A percentile compares a stretch with the other conserved stretches of the same genome.
phyloP scores from a whole-genome alignment of 2,329 filamentous ascomycete genomes.

The Rugonectria rugulosa region DNA sequence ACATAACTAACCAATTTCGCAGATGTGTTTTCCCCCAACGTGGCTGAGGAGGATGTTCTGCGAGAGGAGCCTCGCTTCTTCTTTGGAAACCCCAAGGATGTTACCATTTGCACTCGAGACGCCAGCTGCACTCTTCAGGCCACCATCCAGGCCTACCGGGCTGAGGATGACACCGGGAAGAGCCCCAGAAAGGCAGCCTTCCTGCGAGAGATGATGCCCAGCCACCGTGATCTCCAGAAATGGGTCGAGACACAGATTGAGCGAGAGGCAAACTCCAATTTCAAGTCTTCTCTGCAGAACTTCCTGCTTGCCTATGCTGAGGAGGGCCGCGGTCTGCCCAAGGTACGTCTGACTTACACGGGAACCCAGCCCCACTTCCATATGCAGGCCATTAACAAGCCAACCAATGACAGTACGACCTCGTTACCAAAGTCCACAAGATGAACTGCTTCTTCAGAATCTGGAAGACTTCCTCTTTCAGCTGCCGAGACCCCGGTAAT shows the following conservation, averaged over 20 bases:
- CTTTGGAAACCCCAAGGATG: conserved; percentile 46
- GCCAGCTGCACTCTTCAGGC: conserved; percentile 48
- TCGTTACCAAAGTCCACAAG: conserved; percentile 53
- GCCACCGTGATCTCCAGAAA: conserved; percentile 43
- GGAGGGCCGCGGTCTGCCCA: conserved; percentile 47
- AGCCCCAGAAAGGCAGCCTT: conserved; percentile 47
- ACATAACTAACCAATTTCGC: conserved; percentile 25
- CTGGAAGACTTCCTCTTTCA: conserved; percentile 54
- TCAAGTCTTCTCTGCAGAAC: conserved; percentile 45
- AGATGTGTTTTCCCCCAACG: conserved; percentile 50
- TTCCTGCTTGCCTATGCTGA: conserved; percentile 48
- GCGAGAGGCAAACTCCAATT: conserved; percentile 42
- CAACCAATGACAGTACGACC: conserved; percentile 46
- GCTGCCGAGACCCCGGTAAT: conserved; percentile 49
- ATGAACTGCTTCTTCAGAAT: conserved; percentile 60
- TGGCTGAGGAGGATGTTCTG: conserved; percentile 45
- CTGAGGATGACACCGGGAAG: conserved; percentile 41
- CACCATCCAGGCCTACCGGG: conserved; percentile 48
- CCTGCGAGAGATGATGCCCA: conserved; percentile 47
- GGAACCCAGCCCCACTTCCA: background rate
- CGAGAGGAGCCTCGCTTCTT: conserved; percentile 46
- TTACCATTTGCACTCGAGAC: conserved; percentile 45
- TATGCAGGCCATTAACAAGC: conserved; percentile 38
- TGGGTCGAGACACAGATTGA: conserved; percentile 51
- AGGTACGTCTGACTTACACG: conserved; percentile 42